Evolutionary conservation across 2,329 filamentous ascomycete species (phyloP), one percentile per base, ranked within the genome.

Genomic region (Fusarium subglutinans): DNA sequence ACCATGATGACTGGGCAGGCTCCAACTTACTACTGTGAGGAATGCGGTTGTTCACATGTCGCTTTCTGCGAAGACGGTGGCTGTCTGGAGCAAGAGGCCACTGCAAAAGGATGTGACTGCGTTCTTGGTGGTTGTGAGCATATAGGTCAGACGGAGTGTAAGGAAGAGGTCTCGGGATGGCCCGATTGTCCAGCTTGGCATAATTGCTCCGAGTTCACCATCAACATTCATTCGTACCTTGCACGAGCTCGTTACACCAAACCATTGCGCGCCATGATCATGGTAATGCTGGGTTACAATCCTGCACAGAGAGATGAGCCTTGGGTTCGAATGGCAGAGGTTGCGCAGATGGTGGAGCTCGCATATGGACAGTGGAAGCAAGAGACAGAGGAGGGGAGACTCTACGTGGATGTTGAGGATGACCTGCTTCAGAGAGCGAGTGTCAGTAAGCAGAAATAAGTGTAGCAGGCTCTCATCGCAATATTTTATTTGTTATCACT

Each of bases 1-100:
- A 79, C 77, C 56, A 86, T 86, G 84, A 86, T 86, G 84, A 78
- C 76, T 14, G 80, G 80, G 12, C 43, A 53, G 8, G 22, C 50
- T 15, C 75, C 63, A 28, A 65, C 67, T 8, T 60, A 67, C 58
- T 28, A 28, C 40, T 78, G 79, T 56, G 53, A 69, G 13, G 35
- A 64, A 18, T 76, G 73, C 57, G 66, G 67, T 9, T 77, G 74
- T 69, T 82, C 61, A 69, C 81, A 66, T 67, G 72, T 80, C 7
- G 74, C 79, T 30, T 76, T 77, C 22, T 85, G 83, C 66, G 10
- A 48, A 38, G 11, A 57, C 3, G 79, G 77, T 24, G 76, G 74
- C 4, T 82, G 80, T 63, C 66, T 79, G 33, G 80, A 82, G 54
- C 51, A 48, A 17, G 40, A 61, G 8, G 73, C 66, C 35, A 43